These are phyloP conservation scores for Scopulariopsis brevicaulis DNA, from an alignment of 2,329 filamentous ascomycete genomes.

Conservation along the genomic window DNA sequence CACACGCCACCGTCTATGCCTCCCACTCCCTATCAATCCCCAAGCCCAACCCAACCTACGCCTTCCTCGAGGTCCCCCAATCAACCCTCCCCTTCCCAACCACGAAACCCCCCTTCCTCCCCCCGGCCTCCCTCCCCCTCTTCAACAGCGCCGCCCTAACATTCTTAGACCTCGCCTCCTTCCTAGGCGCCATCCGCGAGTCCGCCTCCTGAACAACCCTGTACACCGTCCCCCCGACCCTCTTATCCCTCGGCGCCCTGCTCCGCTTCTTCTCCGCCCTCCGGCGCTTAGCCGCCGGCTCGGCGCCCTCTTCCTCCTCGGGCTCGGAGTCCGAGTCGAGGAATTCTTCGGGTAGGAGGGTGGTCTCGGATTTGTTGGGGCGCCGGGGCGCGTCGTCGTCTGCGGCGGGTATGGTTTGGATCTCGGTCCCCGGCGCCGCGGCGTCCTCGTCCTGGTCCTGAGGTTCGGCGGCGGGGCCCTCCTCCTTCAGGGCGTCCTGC, in stretches of 20 bases:
- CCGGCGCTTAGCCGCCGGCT: background rate
- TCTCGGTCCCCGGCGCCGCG: background rate
- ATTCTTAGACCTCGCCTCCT: slow-evolving; percentile 26
- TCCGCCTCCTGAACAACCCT: slow-evolving; percentile 34
- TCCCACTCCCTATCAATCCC: background rate
- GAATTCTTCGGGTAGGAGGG: slow-evolving; percentile 39
- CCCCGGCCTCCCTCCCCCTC: slow-evolving; percentile 27
- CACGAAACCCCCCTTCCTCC: slow-evolving; percentile 32
- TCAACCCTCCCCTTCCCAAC: slow-evolving; percentile 4
- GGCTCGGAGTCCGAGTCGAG: slow-evolving; percentile 39
- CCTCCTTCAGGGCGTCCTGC: slow-evolving; percentile 11
- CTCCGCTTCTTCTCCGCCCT: background rate
- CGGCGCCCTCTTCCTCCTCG: slow-evolving; percentile 15
- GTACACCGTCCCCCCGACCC: slow-evolving; percentile 42
- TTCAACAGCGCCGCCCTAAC: slow-evolving; percentile 32
- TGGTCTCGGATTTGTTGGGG: slow-evolving; percentile 12
- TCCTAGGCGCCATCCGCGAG: slow-evolving; percentile 34
- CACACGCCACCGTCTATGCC: background rate
- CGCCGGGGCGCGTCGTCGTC: background rate
- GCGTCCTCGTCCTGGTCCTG: slow-evolving; percentile 10
- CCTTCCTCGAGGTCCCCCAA: slow-evolving; percentile 4
- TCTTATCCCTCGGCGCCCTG: slow-evolving; percentile 28
- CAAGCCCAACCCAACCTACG: background rate
- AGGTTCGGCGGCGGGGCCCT: slow-evolving; percentile 8
- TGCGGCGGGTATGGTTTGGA: background rate